A percentile compares a stretch with the other conserved stretches of the same genome.
Evolutionary conservation across 176 grass and related monocot species (phyloP).

Genomic region (Carex pumila): DNA sequence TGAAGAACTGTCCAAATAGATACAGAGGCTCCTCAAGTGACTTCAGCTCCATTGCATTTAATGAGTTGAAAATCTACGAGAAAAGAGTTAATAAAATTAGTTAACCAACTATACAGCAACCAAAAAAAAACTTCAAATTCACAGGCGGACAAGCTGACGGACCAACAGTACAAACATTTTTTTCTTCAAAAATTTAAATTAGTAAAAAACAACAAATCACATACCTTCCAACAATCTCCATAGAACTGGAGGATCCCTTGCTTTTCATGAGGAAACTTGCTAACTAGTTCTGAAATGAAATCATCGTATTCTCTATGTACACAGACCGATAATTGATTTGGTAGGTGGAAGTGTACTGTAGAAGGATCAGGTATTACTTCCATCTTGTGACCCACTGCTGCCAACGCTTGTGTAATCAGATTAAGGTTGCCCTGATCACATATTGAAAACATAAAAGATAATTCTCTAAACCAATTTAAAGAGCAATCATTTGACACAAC

Average conservation of each 20-base stretch:
- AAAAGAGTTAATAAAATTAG: neutral
- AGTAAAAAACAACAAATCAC: neutral
- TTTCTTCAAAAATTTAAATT: neutral
- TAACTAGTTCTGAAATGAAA: slow-evolving; percentile 51
- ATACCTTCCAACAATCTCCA: slow-evolving; percentile 79
- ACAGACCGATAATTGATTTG: slow-evolving; percentile 58
- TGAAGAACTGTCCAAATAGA: slow-evolving; percentile 84
- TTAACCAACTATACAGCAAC: neutral
- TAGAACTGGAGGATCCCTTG: slow-evolving; percentile 83
- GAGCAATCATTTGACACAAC: neutral
- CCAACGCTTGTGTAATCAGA: slow-evolving; percentile 77
- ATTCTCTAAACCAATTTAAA: neutral
- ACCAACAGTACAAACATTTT: neutral
- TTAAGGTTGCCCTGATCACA: slow-evolving; percentile 74
- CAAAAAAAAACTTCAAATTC: neutral
- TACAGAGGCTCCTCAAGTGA: slow-evolving; percentile 92
- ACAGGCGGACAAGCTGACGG: neutral
- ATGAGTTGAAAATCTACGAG: slow-evolving; percentile 69
- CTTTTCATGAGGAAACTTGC: slow-evolving; percentile 84
- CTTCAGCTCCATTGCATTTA: slow-evolving; percentile 90
- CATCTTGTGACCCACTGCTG: slow-evolving; percentile 75
- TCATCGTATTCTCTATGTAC: slow-evolving; percentile 69
- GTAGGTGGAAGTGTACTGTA: slow-evolving; percentile 84
- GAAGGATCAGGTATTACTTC: slow-evolving; percentile 83
- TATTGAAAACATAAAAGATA: neutral